Base-by-base conservation (phyloP, 108 stramenopile genomes). In the Cylindrotheca fusiformis region DNA sequence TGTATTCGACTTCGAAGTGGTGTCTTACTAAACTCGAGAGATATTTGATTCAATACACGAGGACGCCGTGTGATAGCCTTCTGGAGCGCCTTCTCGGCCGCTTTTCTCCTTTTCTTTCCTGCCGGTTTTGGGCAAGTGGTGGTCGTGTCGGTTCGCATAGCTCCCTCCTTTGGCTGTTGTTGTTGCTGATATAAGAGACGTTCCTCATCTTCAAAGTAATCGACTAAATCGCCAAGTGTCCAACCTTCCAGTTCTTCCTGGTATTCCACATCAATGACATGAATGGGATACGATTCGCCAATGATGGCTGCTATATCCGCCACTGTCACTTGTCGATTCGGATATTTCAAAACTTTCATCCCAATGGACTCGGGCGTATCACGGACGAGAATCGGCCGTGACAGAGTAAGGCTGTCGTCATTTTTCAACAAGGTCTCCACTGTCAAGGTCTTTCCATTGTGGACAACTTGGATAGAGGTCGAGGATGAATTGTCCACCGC, bases 31-130 rank as follows among this genome's bases (percentile, higher is more conserved):
- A 87, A 82, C 48, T 91, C 90, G 47, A 86, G 71, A 12, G 82
- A 81, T 26, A 91, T 91, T 48, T 83, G 81, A 69, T 90, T 90
- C 49, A 90, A 48, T 21, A 81, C 69, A 12, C 69, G 32, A 21
- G 55, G 30, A 6, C 69, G 46, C 18, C 69, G 53, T 23, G 20
- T n/a, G 2, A 29, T 54, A 54, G 26, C 12, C 59, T 31, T 48
- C 25, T 51, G 46, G 29, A 26, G 21, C 60, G 48, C 25, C 41
- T 67, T 54, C 36, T 31, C 55, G 14, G 63, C 71, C 3, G 64
- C 71, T 55, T 72, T 51, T 27, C 62, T 61, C 41, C 57, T 49
- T 10, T 32, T 44, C 22, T 52, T 32, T 32, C 55, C 51, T 14
- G 48, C 44, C 47, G 47, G 4, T 52, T n/a, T 26, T 19, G 47